Percentiles rank a stretch among this genome's conserved stretches.
Evolutionary conservation across 176 grass and related monocot genomes (phyloP).

Genomic region (Rhynchospora breviuscula): DNA sequence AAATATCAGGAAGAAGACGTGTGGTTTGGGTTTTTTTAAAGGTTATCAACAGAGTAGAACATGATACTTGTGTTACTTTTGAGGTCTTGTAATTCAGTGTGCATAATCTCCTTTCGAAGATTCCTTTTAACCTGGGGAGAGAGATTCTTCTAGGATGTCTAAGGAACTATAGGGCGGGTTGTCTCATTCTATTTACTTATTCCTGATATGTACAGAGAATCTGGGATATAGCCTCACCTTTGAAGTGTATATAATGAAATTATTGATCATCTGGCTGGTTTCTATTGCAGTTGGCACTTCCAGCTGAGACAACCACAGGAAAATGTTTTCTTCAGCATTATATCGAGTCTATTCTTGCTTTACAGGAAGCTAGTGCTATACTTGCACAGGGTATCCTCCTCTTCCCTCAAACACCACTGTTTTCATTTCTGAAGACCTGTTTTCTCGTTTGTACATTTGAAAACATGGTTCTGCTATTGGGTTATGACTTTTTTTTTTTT

Average conservation of each 20-base stretch:
- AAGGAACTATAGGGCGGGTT: no score
- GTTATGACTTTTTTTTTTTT: background rate
- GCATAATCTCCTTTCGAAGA: background rate
- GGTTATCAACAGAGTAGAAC: background rate
- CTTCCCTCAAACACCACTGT: background rate
- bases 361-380: conserved; percentile 79
- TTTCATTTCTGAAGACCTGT: background rate
- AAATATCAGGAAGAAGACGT: background rate
- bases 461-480: background rate
- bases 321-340: conserved; percentile 94
- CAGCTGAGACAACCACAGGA: conserved; percentile 71
- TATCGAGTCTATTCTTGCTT: conserved; percentile 79
- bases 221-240: background rate
- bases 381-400: conserved; percentile 42
- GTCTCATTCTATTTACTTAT: no score
- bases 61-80: background rate
- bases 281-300: conserved; percentile 74
- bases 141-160: no score
- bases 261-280: background rate
- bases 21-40: background rate
- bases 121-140: no score
- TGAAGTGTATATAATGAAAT: background rate
- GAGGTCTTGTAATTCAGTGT: background rate
- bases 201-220: no score
- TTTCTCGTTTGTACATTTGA: background rate